Base-by-base conservation (phyloP, 2,329 filamentous ascomycete species). In the Chrysoporthe deuterocubensis region DNA sequence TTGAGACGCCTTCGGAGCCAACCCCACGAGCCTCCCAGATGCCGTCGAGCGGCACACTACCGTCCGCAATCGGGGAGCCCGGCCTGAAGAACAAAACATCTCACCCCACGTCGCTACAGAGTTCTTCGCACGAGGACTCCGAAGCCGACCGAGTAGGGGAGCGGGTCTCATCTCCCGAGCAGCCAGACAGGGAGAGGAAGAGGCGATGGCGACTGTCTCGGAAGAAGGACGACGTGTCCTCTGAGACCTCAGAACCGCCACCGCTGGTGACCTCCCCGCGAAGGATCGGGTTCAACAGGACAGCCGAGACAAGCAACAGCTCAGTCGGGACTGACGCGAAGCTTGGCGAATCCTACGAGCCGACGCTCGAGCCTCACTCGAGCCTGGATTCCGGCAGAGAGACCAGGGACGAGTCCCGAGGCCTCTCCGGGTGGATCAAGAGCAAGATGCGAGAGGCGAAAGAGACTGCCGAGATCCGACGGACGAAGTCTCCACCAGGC, bases 71-170 rank as follows among this genome's bases (percentile, higher is more conserved):
- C 70, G 79, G 81, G 65, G 85, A 78, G 3, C 76, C 79, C 63
- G 76, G 85, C 0, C 76, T 94, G 43, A 89, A 87, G 71, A 88
- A 90, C 0, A 88, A 89, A 71, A 85, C 86, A 69, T 97, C 93
- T 0, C 92, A 92, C 0, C 88, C 92, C 0, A 88, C 90, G 2
- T 97, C 94, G 0, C 83, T 94, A 68, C 89, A 92, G 72, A 95
- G 93, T 40, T 89, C 86, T 0, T 88, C 89, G 71, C 96, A 95
- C 34, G 94, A 96, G 72, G 88, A 90, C 32, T 97, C 93, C 0
- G 94, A 97, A 75, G 76, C 89, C 42, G 94, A 97, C 70, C 89
- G 91, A 69, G 78, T 85, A 11, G 92, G 94, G 40, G 91, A 93
- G 43, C 73, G 78, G 0, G 73, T 75, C 7, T 70, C 72, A 1